Evolutionary conservation across 345 rosid species (phyloP).

Genomic region (Ricinus communis): DNA sequence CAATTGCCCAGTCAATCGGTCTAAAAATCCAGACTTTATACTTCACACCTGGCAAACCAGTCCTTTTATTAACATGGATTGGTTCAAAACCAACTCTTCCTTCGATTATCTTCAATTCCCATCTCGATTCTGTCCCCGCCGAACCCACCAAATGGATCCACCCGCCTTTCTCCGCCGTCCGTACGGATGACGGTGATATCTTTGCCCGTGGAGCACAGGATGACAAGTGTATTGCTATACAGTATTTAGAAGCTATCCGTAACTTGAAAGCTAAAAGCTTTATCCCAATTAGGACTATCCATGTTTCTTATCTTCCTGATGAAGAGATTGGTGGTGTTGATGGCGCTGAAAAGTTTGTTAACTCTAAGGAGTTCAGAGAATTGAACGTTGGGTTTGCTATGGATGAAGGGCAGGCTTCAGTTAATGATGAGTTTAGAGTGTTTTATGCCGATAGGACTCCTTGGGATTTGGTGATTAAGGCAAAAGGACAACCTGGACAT

Average conservation of each 20-base stretch:
- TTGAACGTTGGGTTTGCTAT: conserved; percentile 74
- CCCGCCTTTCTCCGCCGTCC: conserved; percentile 78
- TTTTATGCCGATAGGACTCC: conserved; percentile 78
- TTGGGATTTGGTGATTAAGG: conserved; percentile 55
- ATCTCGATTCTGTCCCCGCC: conserved; percentile 90
- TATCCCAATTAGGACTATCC: conserved; percentile 56
- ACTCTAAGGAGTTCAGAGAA: conserved; percentile 55
- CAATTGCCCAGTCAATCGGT: conserved; percentile 54
- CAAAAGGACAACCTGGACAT: conserved; percentile 71
- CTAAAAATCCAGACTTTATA: conserved; percentile 47
- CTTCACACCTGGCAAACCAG: conserved; percentile 51
- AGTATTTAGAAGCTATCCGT: conserved; percentile 76
- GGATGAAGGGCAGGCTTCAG: conserved; percentile 89
- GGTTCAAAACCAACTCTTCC: conserved; percentile 72
- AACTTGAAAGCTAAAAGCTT: conserved; percentile 49
- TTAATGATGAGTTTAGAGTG: conserved; percentile 60
- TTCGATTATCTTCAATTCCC: conserved; percentile 80
- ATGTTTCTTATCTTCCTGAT: conserved; percentile 69
- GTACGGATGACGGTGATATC: conserved; percentile 54
- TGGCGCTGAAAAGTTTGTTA: conserved; percentile 61
- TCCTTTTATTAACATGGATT: conserved; percentile 65
- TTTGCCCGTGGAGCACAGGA: conserved; percentile 89
- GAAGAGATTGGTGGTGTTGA: conserved; percentile 80
- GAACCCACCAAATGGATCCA: conserved; percentile 77
- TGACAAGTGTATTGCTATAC: conserved; percentile 80